Conservation (phyloP, 2,329 filamentous ascomycete genomes). For the Penicillium sumatraense region DNA sequence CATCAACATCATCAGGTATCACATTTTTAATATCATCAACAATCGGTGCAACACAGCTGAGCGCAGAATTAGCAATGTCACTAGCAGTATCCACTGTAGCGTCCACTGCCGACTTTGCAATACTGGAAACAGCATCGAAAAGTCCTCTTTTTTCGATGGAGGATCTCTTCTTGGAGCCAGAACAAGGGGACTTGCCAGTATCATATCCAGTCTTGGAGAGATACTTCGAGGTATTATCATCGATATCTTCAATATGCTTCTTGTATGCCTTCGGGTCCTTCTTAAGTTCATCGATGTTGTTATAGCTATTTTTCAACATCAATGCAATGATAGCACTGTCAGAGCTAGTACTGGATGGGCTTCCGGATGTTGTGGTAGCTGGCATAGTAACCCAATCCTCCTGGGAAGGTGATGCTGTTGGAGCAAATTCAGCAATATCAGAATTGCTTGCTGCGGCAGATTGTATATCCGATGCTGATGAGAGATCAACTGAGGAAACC, state of each 20-base stretch:
- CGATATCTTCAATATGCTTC: neutral
- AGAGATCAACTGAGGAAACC: neutral
- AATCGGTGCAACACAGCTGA: neutral
- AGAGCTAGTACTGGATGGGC: neutral
- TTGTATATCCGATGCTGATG: neutral
- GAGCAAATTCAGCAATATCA: neutral
- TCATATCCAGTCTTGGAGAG: neutral
- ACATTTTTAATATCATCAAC: neutral
- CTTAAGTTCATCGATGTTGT: neutral
- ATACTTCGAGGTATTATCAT: neutral
- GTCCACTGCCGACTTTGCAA: neutral
- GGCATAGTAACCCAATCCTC: neutral
- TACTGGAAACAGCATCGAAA: neutral
- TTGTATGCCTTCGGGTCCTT: neutral
- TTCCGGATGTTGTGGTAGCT: neutral
- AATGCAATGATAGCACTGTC: neutral
- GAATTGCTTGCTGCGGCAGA: neutral
- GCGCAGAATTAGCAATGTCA: neutral
- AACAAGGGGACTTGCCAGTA: neutral
- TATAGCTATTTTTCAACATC: neutral
- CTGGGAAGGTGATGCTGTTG: neutral
- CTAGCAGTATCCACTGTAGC: neutral
- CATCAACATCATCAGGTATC: neutral
- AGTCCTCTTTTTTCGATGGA: neutral
- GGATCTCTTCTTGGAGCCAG: neutral